Percentiles rank a stretch among this genome's conserved stretches.
Conservation (phyloP, 1,284 basidiomycete genomes). For the Paramarasmius palmivorus region DNA sequence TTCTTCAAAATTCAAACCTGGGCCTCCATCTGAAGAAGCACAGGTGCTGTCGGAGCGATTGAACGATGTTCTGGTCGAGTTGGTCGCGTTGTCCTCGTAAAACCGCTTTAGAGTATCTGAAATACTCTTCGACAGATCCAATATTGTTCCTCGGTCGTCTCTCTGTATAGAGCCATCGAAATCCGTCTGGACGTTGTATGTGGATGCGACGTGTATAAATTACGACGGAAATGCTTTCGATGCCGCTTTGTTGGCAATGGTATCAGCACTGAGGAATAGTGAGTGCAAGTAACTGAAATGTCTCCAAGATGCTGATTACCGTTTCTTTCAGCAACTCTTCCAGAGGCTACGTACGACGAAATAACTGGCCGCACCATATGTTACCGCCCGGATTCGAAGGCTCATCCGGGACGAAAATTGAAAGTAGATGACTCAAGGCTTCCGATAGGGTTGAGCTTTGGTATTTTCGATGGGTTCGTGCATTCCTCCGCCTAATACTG, state of each 20-base stretch:
- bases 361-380: constrained; percentile 70
- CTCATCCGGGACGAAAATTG: constrained; percentile 44
- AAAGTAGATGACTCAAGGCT: constrained; percentile 7
- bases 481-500: constrained; percentile 4
- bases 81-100: constrained; percentile 22
- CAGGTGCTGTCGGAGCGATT: constrained; percentile 85
- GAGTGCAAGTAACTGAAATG: constrained; percentile 26
- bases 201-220: constrained; percentile 94
- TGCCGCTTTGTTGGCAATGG: constrained; percentile 84
- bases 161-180: constrained; percentile 82
- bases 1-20: constrained; percentile 91
- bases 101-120: too few relatives aligned
- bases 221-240: constrained; percentile 97
- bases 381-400: constrained; percentile 49
- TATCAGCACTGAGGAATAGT: constrained; percentile 87
- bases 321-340: constrained; percentile 60
- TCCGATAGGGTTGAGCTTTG: constrained; percentile 74
- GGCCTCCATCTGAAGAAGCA: constrained; percentile 90
- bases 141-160: constrained; percentile 62
- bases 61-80: constrained; percentile 78
- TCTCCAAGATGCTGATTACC: constrained; percentile 1
- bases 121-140: constrained; percentile 50
- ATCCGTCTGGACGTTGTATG: constrained; percentile 88
- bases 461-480: constrained; percentile 78
- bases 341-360: constrained; percentile 72